Evolutionary conservation across 2,329 filamentous ascomycete genomes (phyloP).

Genomic region (Fusarium fracticaudum): DNA sequence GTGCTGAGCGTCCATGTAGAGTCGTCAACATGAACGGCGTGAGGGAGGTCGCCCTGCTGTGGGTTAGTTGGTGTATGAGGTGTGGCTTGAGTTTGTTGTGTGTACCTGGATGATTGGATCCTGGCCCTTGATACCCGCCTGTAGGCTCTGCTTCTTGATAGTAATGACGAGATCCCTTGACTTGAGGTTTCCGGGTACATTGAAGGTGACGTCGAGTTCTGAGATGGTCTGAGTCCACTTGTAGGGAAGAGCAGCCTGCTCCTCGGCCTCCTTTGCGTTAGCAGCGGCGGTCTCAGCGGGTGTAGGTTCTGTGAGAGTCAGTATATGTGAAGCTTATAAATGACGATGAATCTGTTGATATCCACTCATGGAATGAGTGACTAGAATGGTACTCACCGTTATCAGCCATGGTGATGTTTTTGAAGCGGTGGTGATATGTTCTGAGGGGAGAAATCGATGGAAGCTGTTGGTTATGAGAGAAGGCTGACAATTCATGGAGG

Average conservation of each 20-base stretch:
- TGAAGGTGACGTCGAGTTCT: conserved; percentile 83
- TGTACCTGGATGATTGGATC: conserved; percentile 82
- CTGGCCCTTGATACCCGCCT: conserved; percentile 88
- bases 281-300: conserved; percentile 67
- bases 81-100: conserved; percentile 9
- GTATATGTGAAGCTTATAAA: not conserved
- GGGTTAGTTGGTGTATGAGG: not conserved
- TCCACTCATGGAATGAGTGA: accelerated
- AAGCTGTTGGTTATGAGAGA: conserved; percentile 38
- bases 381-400: conserved; percentile 32
- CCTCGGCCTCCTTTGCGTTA: conserved; percentile 78
- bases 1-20: conserved; percentile 92
- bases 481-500: conserved; percentile 45
- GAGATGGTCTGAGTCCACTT: conserved; percentile 95
- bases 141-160: conserved; percentile 80
- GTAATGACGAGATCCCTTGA: conserved; percentile 84
- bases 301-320: conserved; percentile 56
- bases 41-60: conserved; percentile 81
- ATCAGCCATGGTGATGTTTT: conserved; percentile 51
- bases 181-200: conserved; percentile 84
- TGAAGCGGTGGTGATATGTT: conserved; percentile 1
- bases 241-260: conserved; percentile 93
- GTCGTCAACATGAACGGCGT: conserved; percentile 83
- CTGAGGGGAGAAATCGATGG: conserved; percentile 28
- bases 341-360: too few relatives aligned